phyloP scores from a whole-genome alignment of 2,329 filamentous ascomycete genomes.

The Paramyrothecium roridum region DNA sequence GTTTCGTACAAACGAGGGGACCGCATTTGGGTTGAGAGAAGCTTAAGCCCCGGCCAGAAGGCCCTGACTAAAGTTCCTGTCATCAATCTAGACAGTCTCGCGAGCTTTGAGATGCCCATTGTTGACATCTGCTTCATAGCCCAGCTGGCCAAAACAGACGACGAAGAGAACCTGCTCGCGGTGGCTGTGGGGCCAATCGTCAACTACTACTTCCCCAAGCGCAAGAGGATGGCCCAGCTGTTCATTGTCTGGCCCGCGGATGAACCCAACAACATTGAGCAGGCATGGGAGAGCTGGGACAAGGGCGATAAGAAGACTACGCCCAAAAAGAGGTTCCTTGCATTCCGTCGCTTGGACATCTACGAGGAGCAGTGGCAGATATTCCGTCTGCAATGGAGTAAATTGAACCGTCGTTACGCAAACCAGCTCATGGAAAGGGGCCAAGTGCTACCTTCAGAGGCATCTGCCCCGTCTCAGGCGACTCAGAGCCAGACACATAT shows the following conservation, averaged over 20 bases:
- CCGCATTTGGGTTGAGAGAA: conserved; percentile 10
- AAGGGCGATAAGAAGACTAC: not conserved
- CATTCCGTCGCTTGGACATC: not conserved
- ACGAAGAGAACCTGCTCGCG: conserved; percentile 4
- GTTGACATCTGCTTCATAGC: conserved; percentile 13
- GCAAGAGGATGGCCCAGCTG: not conserved
- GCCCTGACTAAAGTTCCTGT: conserved; percentile 9
- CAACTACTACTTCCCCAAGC: conserved; percentile 5
- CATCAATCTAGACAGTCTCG: conserved; percentile 10
- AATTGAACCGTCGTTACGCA: not conserved
- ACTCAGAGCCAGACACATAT: not conserved
- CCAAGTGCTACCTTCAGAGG: too few species aligned
- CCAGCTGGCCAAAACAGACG: conserved; percentile 5
- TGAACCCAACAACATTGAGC: not conserved
- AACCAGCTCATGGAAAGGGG: not conserved
- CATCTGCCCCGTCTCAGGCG: too few species aligned
- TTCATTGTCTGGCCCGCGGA: not conserved
- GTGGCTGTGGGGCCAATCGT: conserved; percentile 4
- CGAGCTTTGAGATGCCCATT: conserved; percentile 8
- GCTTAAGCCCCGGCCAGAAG: conserved; percentile 4
- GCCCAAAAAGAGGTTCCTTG: not conserved
- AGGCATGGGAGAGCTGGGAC: not conserved
- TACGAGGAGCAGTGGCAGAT: not conserved
- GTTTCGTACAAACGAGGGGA: conserved; percentile 10
- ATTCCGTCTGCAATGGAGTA: not conserved